Evolutionary conservation across 1,284 basidiomycete genomes (phyloP).

Genomic region (Ganoderma sinense): DNA sequence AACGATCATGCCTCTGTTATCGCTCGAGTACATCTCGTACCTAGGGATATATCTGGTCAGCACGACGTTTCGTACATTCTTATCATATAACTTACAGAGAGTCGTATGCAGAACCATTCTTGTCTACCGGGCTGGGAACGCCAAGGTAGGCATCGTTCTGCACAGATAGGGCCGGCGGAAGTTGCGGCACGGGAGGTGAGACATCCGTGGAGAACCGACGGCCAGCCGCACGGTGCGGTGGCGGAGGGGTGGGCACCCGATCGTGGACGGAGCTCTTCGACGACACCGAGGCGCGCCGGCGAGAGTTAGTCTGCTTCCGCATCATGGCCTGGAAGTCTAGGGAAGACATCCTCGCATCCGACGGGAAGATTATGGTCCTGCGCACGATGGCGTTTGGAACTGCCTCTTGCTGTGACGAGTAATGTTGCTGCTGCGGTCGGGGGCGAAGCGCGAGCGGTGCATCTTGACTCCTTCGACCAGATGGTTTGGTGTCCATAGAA

Average conservation of each 20-base stretch:
- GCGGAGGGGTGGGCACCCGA: conserved; percentile 83
- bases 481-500: conserved; percentile 43
- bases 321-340: conserved; percentile 60
- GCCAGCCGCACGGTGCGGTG: conserved; percentile 54
- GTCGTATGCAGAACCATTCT: conserved; percentile 74
- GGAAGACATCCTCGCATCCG: conserved; percentile 61
- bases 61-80: background rate
- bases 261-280: conserved; percentile 78
- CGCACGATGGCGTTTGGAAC: conserved; percentile 63
- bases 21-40: conserved; percentile 81
- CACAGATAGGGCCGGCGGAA: conserved; percentile 59
- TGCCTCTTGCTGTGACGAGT: conserved; percentile 39
- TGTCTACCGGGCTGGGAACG: conserved; percentile 56
- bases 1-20: conserved; percentile 46
- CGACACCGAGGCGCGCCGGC: conserved; percentile 55
- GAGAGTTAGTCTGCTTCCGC: conserved; percentile 58
- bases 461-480: conserved; percentile 46
- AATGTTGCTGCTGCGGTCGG: conserved; percentile 12
- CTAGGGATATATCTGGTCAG: conserved; percentile 44
- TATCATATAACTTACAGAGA: conserved; percentile 64
- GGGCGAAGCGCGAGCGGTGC: conserved; percentile 45
- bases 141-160: conserved; percentile 53
- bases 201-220: conserved; percentile 70
- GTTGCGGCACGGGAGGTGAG: conserved; percentile 75
- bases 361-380: conserved; percentile 80